Conservation (phyloP, 176 grass and related monocot species). For the Olyra latifolia region DNA sequence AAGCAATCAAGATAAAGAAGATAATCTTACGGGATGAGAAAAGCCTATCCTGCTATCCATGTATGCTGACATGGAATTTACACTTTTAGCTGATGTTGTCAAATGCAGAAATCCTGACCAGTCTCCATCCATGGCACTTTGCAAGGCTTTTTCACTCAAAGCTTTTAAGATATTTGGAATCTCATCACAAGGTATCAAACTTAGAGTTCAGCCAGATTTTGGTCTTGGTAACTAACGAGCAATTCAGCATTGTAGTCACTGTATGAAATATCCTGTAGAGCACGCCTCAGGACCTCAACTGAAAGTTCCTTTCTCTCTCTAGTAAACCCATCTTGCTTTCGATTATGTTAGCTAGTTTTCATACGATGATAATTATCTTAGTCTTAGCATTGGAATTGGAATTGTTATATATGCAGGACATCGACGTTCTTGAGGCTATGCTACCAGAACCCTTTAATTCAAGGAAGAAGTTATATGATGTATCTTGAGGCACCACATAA, state of each 20-base stretch:
- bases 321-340: slow-evolving; percentile 2
- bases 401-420: slow-evolving; percentile 51
- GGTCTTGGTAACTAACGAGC: neutral
- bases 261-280: neutral
- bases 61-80: slow-evolving; percentile 86
- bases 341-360: neutral
- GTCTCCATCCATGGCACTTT: slow-evolving; percentile 64
- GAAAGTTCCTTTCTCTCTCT: neutral
- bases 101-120: slow-evolving; percentile 42
- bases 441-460: slow-evolving; percentile 89
- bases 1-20: slow-evolving; percentile 77
- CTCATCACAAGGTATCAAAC: slow-evolving; percentile 66
- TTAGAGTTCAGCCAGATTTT: slow-evolving; percentile 7
- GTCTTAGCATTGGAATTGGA: slow-evolving; percentile 1
- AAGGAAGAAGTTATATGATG: slow-evolving; percentile 19
- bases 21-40: slow-evolving; percentile 74
- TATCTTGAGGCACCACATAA: slow-evolving; percentile 38
- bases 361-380: slow-evolving; percentile 22
- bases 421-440: slow-evolving; percentile 68
- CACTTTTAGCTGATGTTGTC: slow-evolving; percentile 50
- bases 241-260: neutral
- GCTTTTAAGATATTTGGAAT: slow-evolving; percentile 59
- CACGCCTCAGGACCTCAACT: neutral
- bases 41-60: slow-evolving; percentile 61
- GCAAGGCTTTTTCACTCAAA: slow-evolving; percentile 72